Conservation (phyloP, 805 yeast species). For the Ogataea methanolica region DNA sequence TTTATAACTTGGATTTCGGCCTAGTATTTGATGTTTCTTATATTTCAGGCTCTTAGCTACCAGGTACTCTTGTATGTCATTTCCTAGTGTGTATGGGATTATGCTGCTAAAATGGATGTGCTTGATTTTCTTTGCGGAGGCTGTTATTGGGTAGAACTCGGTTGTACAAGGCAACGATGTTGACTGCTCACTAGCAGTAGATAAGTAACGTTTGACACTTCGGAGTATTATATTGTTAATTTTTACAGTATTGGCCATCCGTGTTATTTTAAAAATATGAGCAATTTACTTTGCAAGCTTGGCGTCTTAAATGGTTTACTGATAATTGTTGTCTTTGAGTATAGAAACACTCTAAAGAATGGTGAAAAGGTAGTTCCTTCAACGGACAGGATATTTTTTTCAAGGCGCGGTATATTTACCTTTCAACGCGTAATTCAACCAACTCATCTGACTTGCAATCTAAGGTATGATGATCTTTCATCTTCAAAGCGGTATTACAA, state of each 20-base stretch:
- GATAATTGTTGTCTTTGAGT: too few relatives aligned
- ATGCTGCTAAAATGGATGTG: constrained; percentile 40
- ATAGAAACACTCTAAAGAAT: too few relatives aligned
- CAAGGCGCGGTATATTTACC: constrained; percentile 1
- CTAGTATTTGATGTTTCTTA: constrained; percentile 32
- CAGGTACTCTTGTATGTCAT: constrained; percentile 50
- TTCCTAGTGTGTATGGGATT: constrained; percentile 44
- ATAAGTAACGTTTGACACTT: not conserved
- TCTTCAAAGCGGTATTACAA: too few relatives aligned
- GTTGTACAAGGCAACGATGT: constrained; percentile 6
- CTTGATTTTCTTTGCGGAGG: constrained; percentile 32
- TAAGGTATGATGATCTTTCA: not conserved
- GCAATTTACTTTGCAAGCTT: too few relatives aligned
- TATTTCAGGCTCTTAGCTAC: constrained; percentile 53
- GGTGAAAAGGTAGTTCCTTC: constrained; percentile 7
- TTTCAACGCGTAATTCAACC: not conserved
- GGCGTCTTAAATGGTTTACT: too few relatives aligned
- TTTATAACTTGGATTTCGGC: constrained; percentile 12
- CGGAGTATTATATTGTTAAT: not conserved
- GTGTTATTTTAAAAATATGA: not conserved
- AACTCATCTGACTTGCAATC: not conserved
- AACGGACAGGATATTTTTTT: not conserved
- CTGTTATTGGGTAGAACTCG: constrained; percentile 10
- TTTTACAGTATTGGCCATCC: too few relatives aligned
- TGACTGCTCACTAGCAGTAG: not conserved